Percentiles rank a stretch among this genome's conserved stretches.
phyloP scores from a whole-genome alignment of 2,329 filamentous ascomycete species.

The Cladorrhinum sp. region DNA sequence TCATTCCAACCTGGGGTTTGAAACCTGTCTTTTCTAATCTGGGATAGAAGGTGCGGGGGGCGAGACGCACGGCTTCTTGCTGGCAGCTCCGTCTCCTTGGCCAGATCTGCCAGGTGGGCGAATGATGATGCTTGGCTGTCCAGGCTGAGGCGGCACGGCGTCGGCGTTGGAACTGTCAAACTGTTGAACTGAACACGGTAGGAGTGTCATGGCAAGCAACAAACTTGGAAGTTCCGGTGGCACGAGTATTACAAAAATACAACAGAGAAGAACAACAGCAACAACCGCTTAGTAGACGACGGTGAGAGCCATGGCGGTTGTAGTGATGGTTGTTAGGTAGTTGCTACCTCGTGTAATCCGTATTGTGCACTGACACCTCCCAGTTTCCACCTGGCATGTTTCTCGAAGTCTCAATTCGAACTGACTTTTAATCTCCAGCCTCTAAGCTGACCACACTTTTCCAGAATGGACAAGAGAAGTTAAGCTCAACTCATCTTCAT shows the following conservation, averaged over 20 bases:
- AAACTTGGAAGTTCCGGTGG: not conserved
- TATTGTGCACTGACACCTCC: not conserved
- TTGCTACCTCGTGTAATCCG: not conserved
- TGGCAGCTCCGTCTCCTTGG: not conserved
- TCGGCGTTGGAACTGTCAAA: constrained; percentile 6
- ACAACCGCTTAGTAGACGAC: not conserved
- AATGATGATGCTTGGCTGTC: constrained; percentile 3
- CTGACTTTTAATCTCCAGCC: not conserved
- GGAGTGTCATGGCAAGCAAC: not conserved
- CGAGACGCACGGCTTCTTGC: constrained; percentile 5
- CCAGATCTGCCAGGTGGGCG: not conserved
- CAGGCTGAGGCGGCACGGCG: constrained; percentile 8
- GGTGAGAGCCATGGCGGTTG: no score
- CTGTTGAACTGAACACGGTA: not conserved
- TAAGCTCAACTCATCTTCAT: not conserved
- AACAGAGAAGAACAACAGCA: not conserved
- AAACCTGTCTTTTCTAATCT: constrained; percentile 4
- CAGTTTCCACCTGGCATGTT: not conserved
- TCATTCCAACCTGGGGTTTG: not conserved
- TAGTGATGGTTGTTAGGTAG: not conserved
- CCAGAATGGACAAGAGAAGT: not conserved
- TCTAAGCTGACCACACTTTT: not conserved
- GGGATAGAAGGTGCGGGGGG: constrained; percentile 1
- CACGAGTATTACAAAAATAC: not conserved
- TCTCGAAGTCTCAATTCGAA: not conserved